Conservation (phyloP, 2,329 filamentous ascomycete genomes). For the Rhynchosporium agropyri region DNA sequence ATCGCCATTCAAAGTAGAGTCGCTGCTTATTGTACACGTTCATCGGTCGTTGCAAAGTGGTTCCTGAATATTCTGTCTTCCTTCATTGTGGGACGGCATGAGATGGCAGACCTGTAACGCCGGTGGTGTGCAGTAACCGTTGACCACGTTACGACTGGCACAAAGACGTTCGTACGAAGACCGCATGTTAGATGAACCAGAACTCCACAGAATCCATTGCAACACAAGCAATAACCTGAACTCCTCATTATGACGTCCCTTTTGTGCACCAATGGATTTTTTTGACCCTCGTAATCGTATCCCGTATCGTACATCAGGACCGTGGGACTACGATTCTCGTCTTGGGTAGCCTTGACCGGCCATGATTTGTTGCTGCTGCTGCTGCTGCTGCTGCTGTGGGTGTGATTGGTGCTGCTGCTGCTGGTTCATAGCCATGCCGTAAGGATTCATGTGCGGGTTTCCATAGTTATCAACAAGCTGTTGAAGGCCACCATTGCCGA, state of each 20-base stretch:
- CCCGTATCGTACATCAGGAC: constrained; percentile 22
- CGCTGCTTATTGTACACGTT: no score
- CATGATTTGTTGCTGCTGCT: constrained; percentile 20
- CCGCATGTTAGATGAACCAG: background rate
- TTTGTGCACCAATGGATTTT: constrained; percentile 22
- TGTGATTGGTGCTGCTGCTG: constrained; percentile 30
- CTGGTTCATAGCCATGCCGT: constrained; percentile 36
- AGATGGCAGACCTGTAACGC: constrained; percentile 14
- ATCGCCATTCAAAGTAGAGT: no score
- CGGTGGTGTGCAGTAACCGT: constrained; percentile 4
- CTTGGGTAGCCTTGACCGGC: constrained; percentile 23
- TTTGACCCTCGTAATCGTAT: constrained; percentile 15
- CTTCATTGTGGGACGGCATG: background rate
- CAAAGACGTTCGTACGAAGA: background rate
- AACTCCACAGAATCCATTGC: constrained; percentile 17
- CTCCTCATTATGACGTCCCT: constrained; percentile 18
- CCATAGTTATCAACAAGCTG: constrained; percentile 42
- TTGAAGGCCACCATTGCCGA: constrained; percentile 47
- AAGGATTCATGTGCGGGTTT: constrained; percentile 36
- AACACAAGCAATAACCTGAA: constrained; percentile 9
- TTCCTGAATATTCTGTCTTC: no score
- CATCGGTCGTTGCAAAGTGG: no score
- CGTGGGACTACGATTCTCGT: constrained; percentile 21
- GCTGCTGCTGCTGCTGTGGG: constrained; percentile 23
- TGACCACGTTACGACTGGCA: background rate